Percentiles rank a stretch among this genome's conserved stretches.
These are phyloP conservation scores for Allium cepa DNA, from an alignment of 106 monocot genomes.

Conservation along the genomic window DNA sequence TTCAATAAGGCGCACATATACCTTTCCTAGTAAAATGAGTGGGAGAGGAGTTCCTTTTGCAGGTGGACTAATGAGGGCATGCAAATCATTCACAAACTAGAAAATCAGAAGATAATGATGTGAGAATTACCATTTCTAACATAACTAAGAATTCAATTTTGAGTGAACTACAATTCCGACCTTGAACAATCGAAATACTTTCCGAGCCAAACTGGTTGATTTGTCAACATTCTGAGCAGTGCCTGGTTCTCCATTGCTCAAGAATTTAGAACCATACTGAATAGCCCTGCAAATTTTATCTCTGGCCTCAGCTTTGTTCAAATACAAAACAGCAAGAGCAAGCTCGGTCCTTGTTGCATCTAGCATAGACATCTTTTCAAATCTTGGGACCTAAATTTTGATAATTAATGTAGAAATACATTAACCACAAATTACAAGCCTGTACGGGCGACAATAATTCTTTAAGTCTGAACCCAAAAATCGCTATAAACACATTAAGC, in stretches of 20 bases:
- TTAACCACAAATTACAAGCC: too few relatives aligned
- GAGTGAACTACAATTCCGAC: slow-evolving; percentile 12
- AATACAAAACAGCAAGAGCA: slow-evolving; percentile 62
- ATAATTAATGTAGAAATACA: too few relatives aligned
- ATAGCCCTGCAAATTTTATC: slow-evolving; percentile 93
- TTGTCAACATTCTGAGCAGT: slow-evolving; percentile 82
- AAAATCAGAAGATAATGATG: background rate
- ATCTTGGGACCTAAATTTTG: too few relatives aligned
- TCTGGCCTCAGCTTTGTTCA: slow-evolving; percentile 89
- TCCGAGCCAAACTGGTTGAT: slow-evolving; percentile 78
- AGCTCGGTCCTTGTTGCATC: slow-evolving; percentile 72
- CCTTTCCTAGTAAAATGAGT: slow-evolving; percentile 83
- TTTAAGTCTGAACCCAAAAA: too few relatives aligned
- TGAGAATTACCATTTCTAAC: background rate
- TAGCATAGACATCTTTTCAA: slow-evolving; percentile 51
- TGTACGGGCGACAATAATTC: too few relatives aligned
- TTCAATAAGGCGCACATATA: slow-evolving; percentile 9
- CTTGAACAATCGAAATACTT: slow-evolving; percentile 90
- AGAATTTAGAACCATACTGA: slow-evolving; percentile 83
- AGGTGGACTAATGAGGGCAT: slow-evolving; percentile 78
- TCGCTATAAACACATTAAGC: too few relatives aligned
- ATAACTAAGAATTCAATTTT: background rate
- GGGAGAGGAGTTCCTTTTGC: slow-evolving; percentile 59
- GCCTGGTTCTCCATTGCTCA: slow-evolving; percentile 81
- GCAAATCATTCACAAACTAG: slow-evolving; percentile 93